phyloP scores from a whole-genome alignment of 805 yeast genomes.

The Kluyveromyces dobzhanskii region DNA sequence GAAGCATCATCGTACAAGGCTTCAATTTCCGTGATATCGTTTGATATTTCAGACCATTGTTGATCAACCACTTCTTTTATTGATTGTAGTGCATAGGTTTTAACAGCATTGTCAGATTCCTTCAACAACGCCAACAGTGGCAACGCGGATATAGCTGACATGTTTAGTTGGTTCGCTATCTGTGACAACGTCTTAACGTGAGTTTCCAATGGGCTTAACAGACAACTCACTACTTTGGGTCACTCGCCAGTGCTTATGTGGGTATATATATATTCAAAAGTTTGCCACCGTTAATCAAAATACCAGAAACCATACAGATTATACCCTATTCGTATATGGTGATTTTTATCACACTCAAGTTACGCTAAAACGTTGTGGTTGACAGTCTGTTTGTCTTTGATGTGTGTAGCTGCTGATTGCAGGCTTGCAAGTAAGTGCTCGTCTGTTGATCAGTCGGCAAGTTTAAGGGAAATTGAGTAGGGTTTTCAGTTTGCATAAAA shows the following conservation, averaged over 20 bases:
- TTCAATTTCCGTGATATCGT: constrained; percentile 79
- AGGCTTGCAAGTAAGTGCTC: too few species aligned
- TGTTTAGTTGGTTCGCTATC: constrained; percentile 4
- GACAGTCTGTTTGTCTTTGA: too few species aligned
- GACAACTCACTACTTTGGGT: background rate
- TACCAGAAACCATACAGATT: background rate
- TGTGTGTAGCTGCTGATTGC: too few species aligned
- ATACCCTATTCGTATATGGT: background rate
- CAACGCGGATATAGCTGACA: constrained; percentile 72
- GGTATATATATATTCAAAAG: background rate
- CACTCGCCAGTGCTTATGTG: background rate
- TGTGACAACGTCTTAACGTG: too few species aligned
- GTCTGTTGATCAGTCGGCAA: too few species aligned
- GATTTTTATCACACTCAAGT: too few species aligned
- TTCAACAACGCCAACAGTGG: constrained; percentile 83
- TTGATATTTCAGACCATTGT: constrained; percentile 96
- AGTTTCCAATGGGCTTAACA: too few species aligned
- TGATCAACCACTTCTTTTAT: constrained; percentile 79
- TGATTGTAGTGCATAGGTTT: constrained; percentile 76
- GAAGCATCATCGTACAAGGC: constrained; percentile 78
- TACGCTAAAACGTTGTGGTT: too few species aligned
- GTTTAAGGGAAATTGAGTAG: too few species aligned
- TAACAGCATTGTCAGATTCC: constrained; percentile 71
- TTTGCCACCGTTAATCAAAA: background rate
- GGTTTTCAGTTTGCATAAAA: too few species aligned